A percentile compares a stretch with the other conserved stretches of the same genome.
phyloP scores from a whole-genome alignment of 495 filamentous ascomycete species.

The Neurospora tetrasperma region DNA sequence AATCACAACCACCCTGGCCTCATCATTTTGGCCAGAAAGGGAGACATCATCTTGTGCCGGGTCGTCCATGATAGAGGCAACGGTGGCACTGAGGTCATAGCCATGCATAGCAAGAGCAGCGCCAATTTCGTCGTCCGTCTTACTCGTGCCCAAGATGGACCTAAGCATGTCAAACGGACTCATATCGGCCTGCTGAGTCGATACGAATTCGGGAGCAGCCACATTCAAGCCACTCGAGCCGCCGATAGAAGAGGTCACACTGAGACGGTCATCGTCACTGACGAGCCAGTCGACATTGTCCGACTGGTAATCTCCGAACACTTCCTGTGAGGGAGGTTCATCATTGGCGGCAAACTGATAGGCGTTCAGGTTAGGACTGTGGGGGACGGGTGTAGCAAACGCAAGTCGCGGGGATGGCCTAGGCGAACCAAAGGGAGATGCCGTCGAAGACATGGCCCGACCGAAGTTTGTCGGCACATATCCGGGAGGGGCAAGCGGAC shows the following conservation, averaged over 20 bases:
- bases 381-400: slow-evolving; percentile 82
- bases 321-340: slow-evolving; percentile 64
- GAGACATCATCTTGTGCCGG: slow-evolving; percentile 34
- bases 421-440: slow-evolving; percentile 88
- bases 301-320: slow-evolving; percentile 83
- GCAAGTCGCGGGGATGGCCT: slow-evolving; percentile 87
- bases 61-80: slow-evolving; percentile 70
- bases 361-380: slow-evolving; percentile 86
- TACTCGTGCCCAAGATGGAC: slow-evolving; percentile 81
- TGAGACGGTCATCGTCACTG: slow-evolving; percentile 68
- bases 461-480: slow-evolving; percentile 67
- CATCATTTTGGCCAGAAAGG: slow-evolving; percentile 29
- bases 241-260: slow-evolving; percentile 57
- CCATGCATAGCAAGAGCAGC: slow-evolving; percentile 75
- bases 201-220: slow-evolving; percentile 63
- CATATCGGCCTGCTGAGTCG: slow-evolving; percentile 77
- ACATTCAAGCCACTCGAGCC: slow-evolving; percentile 58
- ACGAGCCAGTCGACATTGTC: slow-evolving; percentile 97
- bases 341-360: slow-evolving; percentile 72
- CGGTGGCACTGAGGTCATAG: slow-evolving; percentile 86
- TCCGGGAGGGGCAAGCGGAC: slow-evolving; percentile 72
- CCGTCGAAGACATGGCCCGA: slow-evolving; percentile 62
- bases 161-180: slow-evolving; percentile 96
- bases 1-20: slow-evolving; percentile 56
- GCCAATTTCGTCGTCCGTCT: slow-evolving; percentile 89